Base-by-base conservation (phyloP, 192 early-diverging fungal species). In the Linnemannia hyalina region DNA sequence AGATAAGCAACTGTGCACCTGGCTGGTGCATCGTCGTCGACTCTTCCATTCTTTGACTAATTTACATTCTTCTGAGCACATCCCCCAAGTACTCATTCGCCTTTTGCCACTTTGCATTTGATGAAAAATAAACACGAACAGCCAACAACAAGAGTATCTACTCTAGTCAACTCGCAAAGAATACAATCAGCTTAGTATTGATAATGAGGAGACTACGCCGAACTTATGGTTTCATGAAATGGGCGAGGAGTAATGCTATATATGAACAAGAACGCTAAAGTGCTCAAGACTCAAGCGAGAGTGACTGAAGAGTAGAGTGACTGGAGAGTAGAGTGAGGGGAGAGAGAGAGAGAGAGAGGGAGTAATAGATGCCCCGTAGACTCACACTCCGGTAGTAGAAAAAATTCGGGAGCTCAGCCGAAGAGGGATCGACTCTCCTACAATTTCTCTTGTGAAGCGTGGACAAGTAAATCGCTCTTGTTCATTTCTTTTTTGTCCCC, bases 391-490 rank as follows among this genome's bases (percentile, higher is more conserved):
- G 10, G 20, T 6, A 70, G 16, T 23, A n/a, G 18, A 70, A 42
- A 18, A 70, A 23, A n/a, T 41, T n/a, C 15, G 40, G 10, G 20
- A 42, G 69, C 15, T 36, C 15, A 22, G 32, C 5, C 16, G 20
- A 70, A 6, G 55, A 40, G 18, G 38, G 69, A 70, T 70, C 69
- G 69, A 41, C 69, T 70, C 69, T 70, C 69, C 69, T 70, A 42
- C 41, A 26, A 42, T 70, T 42, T 16, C 10, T 35, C 1, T n/a
- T 38, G 0, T 65, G 13, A 29, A 7, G 8, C 26, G 60, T 29
- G 26, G 29, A 15, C 35, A 40, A 40, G 69, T 4, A 38, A 38
- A 1, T 40, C 3, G 69, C 15, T 1, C 16, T 3, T 22, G 18
- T 5, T 38, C 16, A 11, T 22, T 22, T 52, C 15, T 49, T 46